Evolutionary conservation across 2,329 filamentous ascomycete species (phyloP), one percentile per base, ranked within the genome.

Genomic region (Sodiomyces alkalinus): DNA sequence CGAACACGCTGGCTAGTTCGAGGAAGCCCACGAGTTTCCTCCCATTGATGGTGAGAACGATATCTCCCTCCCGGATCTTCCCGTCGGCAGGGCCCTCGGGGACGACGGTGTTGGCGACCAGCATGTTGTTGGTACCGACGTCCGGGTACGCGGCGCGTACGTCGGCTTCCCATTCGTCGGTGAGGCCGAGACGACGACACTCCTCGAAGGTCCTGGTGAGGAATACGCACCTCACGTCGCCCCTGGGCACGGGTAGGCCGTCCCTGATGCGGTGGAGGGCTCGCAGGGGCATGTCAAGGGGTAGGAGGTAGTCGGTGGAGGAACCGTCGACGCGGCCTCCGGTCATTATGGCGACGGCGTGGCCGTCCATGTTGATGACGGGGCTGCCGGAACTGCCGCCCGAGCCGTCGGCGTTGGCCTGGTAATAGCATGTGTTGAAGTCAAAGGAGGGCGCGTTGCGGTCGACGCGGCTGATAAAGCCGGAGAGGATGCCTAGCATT

Each of bases 301-400:
- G 90, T 5, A 98, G 62, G 54, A 98, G 96, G 52, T 96, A 98
- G 51, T 98, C 90, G 13, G 90, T 98, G 8, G 90, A 87, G 25
- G 90, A 90, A 34, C 87, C 87, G 48, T 98, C 90, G 17, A 81
- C 80, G 52, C 90, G 72, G 25, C 90, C 90, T 36, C 90, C 90
- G 25, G 90, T 90, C 55, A 98, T 90, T 23, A 98, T 58, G 21
- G 90, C 90, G 32, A 98, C 77, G 5, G 85, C 90, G 47, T 75
- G 79, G 7, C 90, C 90, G 52, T 93, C 82, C 34, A 93, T 80
- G 53, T 94, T 92, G 35, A 98, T 86, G 1, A 98, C 90, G 0
- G 90, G 90, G 73, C 81, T 92, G 37, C 90, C 90, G n/a, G 90
- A 98, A 58, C 83, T 93, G 40, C 90, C 90, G 40, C 90, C 90